Evolutionary conservation across 31 red algal species (phyloP).

Genomic region (Bonnemaisonia californica): DNA sequence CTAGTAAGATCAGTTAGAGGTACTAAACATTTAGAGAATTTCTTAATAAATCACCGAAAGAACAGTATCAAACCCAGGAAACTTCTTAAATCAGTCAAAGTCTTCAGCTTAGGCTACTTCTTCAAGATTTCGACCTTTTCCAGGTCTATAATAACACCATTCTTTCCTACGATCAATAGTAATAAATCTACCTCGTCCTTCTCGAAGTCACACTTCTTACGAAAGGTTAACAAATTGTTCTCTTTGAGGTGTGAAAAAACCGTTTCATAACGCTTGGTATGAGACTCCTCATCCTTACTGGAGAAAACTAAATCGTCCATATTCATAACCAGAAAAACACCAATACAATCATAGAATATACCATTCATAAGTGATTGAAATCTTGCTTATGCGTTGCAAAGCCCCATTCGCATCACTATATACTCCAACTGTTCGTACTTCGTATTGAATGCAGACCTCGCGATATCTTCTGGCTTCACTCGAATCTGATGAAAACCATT

Average conservation of each 20-base stretch:
- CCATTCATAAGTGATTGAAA: conserved; percentile 25
- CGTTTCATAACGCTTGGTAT: neutral
- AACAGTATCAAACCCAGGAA: conserved; percentile 27
- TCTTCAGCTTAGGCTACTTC: neutral
- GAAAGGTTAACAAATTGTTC: neutral
- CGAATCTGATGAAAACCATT: neutral
- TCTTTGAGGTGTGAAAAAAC: conserved; percentile 8
- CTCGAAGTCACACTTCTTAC: neutral
- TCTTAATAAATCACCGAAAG: conserved; percentile 30
- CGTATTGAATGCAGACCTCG: neutral
- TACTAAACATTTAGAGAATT: conserved; percentile 4
- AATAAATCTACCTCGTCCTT: neutral
- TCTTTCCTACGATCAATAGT: neutral
- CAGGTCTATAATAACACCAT: neutral
- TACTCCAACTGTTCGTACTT: conserved; percentile 4
- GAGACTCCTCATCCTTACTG: neutral
- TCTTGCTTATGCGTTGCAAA: conserved; percentile 13
- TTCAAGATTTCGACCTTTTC: neutral
- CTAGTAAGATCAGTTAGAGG: conserved; percentile 19
- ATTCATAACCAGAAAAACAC: neutral
- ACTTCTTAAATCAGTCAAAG: neutral
- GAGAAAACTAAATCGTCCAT: conserved; percentile 15
- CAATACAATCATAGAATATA: conserved; percentile 14
- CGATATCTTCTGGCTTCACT: neutral
- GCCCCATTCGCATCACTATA: neutral